Evolutionary conservation across 106 monocot species (phyloP), one percentile per base, ranked within the genome.

Genomic region (Hemerocallis citrina): DNA sequence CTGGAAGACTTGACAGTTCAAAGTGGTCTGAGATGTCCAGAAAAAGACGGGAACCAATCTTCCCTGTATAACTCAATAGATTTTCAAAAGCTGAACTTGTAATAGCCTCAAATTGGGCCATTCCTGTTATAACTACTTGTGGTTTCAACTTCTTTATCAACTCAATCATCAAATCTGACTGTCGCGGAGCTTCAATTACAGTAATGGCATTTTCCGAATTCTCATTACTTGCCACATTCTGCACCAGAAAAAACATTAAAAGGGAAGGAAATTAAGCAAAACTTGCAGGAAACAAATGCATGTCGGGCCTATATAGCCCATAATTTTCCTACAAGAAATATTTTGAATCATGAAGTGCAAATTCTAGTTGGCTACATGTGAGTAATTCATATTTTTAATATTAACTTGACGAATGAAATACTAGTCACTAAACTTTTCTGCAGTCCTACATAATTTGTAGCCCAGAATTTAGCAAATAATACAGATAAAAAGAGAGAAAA

Each of bases 81-180:
- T 83, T 80, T 62, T 94, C 89, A 71, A 94, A 94, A 30, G 94
- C 85, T 38, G 94, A 80, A 67, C 89, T 89, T 1, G 94, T 94
- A 38, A 94, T 73, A n/a, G 89, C 89, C 71, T 94, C 94, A 64
- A 85, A 89, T 35, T 80, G 65, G 57, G 83, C 83, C 62, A 94
- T 94, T 38, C 94, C 94, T 29, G 94, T 94, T 44, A 94, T 32
- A 23, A 94, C 94, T 42, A 94, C 89, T 70, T 94, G 94, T 57
- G 94, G 94, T 65, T 78, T 85, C 30, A 94, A 55, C 55, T 83
- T 89, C 59, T 78, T 82, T 67, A 94, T 89, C 49, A 94, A 66
- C 59, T 94, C 85, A 66, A 83, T 86, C 83, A 94, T 76, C 51
- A 94, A 66, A 68, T 94, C 89, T 23, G 94, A 94, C 52, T 85